A percentile compares a stretch with the other conserved stretches of the same genome.
These are phyloP conservation scores for Telfairia occidentalis DNA, from an alignment of 331 rosid species.

Conservation along the genomic window DNA sequence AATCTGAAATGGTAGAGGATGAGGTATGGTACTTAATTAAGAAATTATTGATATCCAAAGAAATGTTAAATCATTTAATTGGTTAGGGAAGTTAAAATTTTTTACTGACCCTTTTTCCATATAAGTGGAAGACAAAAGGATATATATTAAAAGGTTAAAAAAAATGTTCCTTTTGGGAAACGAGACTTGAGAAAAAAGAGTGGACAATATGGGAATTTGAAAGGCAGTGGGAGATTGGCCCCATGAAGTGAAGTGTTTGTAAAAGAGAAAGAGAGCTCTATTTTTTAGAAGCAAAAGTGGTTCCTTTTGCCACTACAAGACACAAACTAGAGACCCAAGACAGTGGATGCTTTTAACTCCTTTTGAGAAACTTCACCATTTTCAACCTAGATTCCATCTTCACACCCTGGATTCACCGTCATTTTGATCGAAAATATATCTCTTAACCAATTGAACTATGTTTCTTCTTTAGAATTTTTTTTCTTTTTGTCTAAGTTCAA, in stretches of 20 bases:
- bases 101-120: background rate
- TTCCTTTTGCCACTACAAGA: slow-evolving; percentile 18
- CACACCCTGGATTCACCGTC: too few species aligned
- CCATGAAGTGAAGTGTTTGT: background rate
- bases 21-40: background rate
- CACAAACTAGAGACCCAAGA: slow-evolving; percentile 24
- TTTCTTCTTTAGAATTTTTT: too few species aligned
- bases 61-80: background rate
- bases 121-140: background rate
- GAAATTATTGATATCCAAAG: background rate
- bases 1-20: background rate
- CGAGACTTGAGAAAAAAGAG: background rate
- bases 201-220: background rate
- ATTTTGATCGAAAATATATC: too few species aligned
- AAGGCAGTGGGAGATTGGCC: background rate
- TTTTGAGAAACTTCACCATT: slow-evolving; percentile 7
- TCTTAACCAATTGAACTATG: too few species aligned
- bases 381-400: background rate
- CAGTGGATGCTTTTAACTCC: slow-evolving; percentile 22
- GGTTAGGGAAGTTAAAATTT: background rate
- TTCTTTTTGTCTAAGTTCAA: too few species aligned
- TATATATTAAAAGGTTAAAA: background rate
- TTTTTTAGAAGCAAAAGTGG: slow-evolving; percentile 23
- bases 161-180: background rate
- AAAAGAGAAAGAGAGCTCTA: slow-evolving; percentile 13